A percentile compares a stretch with the other conserved stretches of the same genome.
phyloP scores from a whole-genome alignment of 371 early-diverging fungal genomes.

The Dinochytrium kinnereticum region DNA sequence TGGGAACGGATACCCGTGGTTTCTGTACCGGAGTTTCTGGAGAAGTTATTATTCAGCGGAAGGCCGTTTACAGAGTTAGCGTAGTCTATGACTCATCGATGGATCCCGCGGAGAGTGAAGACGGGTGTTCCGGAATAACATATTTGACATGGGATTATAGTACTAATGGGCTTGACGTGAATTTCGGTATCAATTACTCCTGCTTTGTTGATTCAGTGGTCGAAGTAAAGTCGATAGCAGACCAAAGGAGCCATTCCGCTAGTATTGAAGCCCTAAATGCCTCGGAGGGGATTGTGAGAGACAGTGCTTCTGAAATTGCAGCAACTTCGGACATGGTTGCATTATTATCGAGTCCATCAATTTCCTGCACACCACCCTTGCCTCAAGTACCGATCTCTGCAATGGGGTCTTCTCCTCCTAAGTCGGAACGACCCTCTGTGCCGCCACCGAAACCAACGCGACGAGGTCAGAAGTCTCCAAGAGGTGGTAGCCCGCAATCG shows the following conservation, averaged over 20 bases:
- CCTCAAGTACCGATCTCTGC: no score
- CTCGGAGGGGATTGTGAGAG: neutral
- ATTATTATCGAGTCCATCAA: neutral
- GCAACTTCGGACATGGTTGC: neutral
- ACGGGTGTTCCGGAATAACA: conserved; percentile 12
- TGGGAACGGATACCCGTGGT: conserved; percentile 17
- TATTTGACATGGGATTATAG: conserved; percentile 46
- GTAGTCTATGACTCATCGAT: conserved; percentile 28
- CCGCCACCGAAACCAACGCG: neutral
- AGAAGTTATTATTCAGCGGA: conserved; percentile 34
- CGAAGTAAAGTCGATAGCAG: no score
- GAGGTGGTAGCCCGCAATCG: neutral
- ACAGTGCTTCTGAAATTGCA: neutral
- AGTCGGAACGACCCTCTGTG: neutral
- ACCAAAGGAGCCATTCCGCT: no score
- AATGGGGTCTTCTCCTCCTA: neutral
- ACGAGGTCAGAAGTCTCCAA: neutral
- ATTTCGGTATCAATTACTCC: conserved; percentile 36
- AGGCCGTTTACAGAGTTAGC: conserved; percentile 28
- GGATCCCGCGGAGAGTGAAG: conserved; percentile 18
- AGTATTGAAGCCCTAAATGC: neutral
- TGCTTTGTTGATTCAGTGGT: neutral
- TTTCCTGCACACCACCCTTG: neutral
- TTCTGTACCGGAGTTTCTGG: conserved; percentile 28
- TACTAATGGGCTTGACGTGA: conserved; percentile 44